Conservation (phyloP, 306 rosid species). For the Lupinus albus region DNA sequence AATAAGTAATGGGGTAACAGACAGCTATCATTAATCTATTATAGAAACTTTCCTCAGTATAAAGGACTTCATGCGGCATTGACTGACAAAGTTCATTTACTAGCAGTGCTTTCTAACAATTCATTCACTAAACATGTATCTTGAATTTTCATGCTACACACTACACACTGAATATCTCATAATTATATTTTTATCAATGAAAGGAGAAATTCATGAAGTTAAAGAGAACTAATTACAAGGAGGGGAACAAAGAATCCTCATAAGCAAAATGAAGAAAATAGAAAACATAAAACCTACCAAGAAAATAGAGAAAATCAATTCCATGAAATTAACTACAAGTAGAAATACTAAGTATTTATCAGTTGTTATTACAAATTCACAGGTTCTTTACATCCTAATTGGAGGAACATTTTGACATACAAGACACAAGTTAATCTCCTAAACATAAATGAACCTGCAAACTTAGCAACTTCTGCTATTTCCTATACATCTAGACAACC, state of each 20-base stretch:
- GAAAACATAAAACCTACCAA: not conserved
- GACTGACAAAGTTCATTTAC: not conserved
- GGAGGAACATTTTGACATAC: slow-evolving; percentile 20
- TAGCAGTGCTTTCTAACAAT: not conserved
- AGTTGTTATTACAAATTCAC: slow-evolving; percentile 42
- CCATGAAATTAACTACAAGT: slow-evolving; percentile 32
- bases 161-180: slow-evolving; percentile 17
- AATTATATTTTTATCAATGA: not conserved
- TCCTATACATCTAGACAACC: slow-evolving; percentile 37
- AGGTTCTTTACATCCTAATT: slow-evolving; percentile 41
- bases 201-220: not conserved
- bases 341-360: slow-evolving; percentile 41
- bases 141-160: slow-evolving; percentile 20
- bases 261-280: not conserved
- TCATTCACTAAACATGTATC: not conserved
- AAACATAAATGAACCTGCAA: slow-evolving; percentile 46
- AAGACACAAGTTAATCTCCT: slow-evolving; percentile 21
- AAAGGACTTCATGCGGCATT: too few species aligned
- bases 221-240: not conserved
- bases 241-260: not conserved
- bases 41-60: too few species aligned
- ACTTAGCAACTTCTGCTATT: slow-evolving; percentile 32
- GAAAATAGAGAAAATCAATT: slow-evolving; percentile 12
- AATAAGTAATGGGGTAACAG: too few species aligned
- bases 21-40: too few species aligned